A percentile compares a stretch with the other conserved stretches of the same genome.
Evolutionary conservation across 2,329 filamentous ascomycete species (phyloP).

Genomic region (Verticillium dahliae): DNA sequence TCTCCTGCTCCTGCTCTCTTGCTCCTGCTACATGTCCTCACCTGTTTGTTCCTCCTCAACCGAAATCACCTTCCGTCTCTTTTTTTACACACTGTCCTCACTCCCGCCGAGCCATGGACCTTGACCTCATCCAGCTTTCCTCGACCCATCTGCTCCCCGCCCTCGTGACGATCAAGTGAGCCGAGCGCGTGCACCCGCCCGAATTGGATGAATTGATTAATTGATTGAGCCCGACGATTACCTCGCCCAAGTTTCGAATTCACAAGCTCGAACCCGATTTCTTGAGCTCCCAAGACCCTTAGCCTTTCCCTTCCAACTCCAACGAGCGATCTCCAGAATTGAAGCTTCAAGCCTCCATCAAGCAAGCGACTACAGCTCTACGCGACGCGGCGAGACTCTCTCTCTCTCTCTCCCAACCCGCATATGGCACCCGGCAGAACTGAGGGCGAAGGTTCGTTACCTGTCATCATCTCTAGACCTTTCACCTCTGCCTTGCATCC

Average conservation of each 20-base stretch:
- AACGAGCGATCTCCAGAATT: background rate
- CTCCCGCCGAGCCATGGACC: conserved; percentile 1
- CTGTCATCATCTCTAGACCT: background rate
- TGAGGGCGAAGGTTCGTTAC: conserved; percentile 4
- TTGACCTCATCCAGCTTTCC: background rate
- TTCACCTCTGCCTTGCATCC: background rate
- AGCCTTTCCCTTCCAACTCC: background rate
- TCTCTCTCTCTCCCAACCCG: too few relatives aligned
- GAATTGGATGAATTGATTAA: background rate
- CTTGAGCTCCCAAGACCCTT: background rate
- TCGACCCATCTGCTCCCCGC: background rate
- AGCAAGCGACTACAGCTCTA: background rate
- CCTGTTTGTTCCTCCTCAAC: background rate
- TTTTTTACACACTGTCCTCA: background rate
- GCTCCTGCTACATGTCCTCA: background rate
- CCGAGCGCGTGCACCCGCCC: background rate
- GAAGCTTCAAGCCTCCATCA: background rate
- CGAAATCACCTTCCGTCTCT: background rate
- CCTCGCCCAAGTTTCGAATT: background rate
- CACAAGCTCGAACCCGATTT: background rate
- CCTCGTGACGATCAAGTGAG: conserved; percentile 1
- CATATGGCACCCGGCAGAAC: conserved; percentile 1
- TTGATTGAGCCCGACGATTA: background rate
- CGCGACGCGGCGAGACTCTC: background rate
- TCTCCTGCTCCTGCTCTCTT: background rate